A percentile compares a stretch with the other conserved stretches of the same genome.
Evolutionary conservation across 2,329 filamentous ascomycete species (phyloP).

Genomic region (Dactylellina drechsleri): DNA sequence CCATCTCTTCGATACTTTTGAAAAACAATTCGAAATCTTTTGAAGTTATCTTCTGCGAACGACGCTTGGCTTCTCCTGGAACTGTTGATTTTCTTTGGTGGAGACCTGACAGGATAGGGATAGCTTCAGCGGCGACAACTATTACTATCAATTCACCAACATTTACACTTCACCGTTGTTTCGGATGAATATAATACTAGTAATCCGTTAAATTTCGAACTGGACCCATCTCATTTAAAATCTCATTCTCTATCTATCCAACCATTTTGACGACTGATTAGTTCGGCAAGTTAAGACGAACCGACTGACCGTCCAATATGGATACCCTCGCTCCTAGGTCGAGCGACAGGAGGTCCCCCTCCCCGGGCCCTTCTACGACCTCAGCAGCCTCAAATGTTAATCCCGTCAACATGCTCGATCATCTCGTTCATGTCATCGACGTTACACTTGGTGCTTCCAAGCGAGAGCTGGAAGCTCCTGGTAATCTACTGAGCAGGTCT

Average conservation of each 20-base stretch:
- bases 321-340: constrained; percentile 47
- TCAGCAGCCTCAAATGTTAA: constrained; percentile 65
- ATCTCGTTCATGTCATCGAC: constrained; percentile 76
- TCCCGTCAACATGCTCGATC: constrained; percentile 75
- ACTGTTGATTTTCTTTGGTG: not conserved
- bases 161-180: no score
- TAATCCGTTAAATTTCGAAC: no score
- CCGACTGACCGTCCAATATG: constrained; percentile 25
- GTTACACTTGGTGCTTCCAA: constrained; percentile 79
- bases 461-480: constrained; percentile 80
- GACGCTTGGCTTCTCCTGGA: not conserved
- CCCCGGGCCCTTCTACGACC: constrained; percentile 35
- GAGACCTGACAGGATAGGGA: constrained; percentile 20
- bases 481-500: constrained; percentile 81
- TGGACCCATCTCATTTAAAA: no score
- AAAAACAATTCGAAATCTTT: constrained; percentile 2
- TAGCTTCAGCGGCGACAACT: constrained; percentile 10
- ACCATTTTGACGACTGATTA: not conserved
- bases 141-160: no score
- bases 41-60: constrained; percentile 15
- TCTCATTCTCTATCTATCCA: not conserved
- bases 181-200: no score
- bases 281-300: no score
- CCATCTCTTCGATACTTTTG: not conserved
- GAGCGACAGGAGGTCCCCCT: constrained; percentile 54